phyloP scores from a whole-genome alignment of 2,329 filamentous ascomycete genomes.

The Fusarium agapanthi region DNA sequence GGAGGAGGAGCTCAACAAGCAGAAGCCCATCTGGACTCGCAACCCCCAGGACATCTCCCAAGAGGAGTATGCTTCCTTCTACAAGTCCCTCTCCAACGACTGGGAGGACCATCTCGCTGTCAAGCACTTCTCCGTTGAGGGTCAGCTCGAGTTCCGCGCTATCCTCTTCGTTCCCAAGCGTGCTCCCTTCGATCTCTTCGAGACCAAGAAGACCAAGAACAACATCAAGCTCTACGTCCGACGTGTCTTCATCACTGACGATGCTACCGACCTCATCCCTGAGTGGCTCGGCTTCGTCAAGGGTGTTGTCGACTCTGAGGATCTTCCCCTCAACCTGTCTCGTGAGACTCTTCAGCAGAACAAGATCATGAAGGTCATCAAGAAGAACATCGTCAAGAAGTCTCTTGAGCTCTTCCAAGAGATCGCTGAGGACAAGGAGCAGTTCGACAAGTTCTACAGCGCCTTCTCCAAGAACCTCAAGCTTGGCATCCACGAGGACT shows the following conservation, averaged over 20 bases:
- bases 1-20: conserved; percentile 99
- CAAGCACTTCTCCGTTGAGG: conserved; percentile 99
- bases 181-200: conserved; percentile 98
- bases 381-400: conserved; percentile 99
- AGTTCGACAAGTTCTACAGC: conserved; percentile 99
- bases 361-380: conserved; percentile 99
- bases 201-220: conserved; percentile 99
- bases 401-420: conserved; percentile 98
- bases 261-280: conserved; percentile 97
- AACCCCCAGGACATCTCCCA: conserved; percentile 94
- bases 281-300: conserved; percentile 99
- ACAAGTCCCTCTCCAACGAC: conserved; percentile 99
- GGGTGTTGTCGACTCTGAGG: conserved; percentile 99
- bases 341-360: conserved; percentile 99
- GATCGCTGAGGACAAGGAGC: conserved; percentile 99
- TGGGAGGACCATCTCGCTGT: conserved; percentile 99
- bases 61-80: conserved; percentile 99
- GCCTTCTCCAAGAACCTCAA: conserved; percentile 99
- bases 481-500: conserved; percentile 99
- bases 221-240: conserved; percentile 99
- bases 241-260: conserved; percentile 99
- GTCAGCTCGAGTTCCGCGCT: conserved; percentile 99
- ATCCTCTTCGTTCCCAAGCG: conserved; percentile 99
- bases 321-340: conserved; percentile 98
- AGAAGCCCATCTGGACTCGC: conserved; percentile 99